A percentile compares a stretch with the other conserved stretches of the same genome.
These are phyloP conservation scores for Toxoplasma gondii DNA, from an alignment of 169 alveolate species.

Conservation along the genomic window DNA sequence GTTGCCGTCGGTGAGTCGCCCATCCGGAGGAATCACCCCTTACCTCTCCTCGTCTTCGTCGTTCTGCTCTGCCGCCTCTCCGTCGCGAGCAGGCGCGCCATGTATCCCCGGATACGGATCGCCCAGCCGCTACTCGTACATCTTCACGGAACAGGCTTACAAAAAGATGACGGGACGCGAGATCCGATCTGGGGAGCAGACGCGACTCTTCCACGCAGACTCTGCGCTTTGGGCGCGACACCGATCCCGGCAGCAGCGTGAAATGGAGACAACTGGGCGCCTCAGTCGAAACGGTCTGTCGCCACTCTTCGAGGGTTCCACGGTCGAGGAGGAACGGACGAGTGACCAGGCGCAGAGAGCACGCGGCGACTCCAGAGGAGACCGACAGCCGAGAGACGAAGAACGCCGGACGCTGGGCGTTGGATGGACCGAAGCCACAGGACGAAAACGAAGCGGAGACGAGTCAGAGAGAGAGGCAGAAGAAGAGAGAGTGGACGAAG, in stretches of 20 bases:
- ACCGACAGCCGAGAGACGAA: background rate
- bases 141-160: conserved; percentile 26
- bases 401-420: background rate
- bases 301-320: too few relatives aligned
- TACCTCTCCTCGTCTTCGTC: background rate
- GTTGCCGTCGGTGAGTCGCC: too few relatives aligned
- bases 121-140: conserved; percentile 25
- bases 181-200: background rate
- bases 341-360: too few relatives aligned
- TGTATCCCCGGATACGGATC: conserved; percentile 5
- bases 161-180: conserved; percentile 32
- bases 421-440: background rate
- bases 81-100: background rate
- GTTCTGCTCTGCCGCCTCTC: background rate
- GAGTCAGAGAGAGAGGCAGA: too few relatives aligned
- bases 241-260: background rate
- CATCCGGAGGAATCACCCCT: too few relatives aligned
- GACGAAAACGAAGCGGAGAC: too few relatives aligned
- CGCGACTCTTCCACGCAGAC: conserved; percentile 14
- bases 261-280: too few relatives aligned
- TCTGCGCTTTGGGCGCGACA: background rate
- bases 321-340: too few relatives aligned
- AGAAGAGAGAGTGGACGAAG: background rate
- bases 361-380: too few relatives aligned
- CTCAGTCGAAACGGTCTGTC: too few relatives aligned